Evolutionary conservation across 1,284 basidiomycete genomes (phyloP).

Genomic region (Chiua sp.): DNA sequence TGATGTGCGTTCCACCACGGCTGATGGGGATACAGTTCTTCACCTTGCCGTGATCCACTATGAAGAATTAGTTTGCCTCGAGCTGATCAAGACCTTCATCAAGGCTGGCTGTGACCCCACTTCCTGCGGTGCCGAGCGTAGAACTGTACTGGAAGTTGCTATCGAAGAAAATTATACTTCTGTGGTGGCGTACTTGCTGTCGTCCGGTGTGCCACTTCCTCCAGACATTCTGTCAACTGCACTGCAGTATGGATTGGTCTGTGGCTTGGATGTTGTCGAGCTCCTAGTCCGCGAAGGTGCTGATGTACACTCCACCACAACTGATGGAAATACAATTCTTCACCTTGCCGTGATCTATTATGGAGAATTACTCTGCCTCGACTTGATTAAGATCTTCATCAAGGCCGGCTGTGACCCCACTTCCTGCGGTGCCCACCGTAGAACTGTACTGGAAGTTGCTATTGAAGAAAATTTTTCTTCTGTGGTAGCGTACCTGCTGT

Average conservation of each 20-base stretch:
- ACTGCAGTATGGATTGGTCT: neutral
- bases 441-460: neutral
- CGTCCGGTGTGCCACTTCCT: too few species aligned
- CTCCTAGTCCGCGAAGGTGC: neutral
- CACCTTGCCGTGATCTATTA: neutral
- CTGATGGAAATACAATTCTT: neutral
- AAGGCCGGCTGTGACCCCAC: neutral
- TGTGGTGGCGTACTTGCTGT: neutral
- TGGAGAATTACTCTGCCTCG: neutral
- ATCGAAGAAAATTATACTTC: neutral
- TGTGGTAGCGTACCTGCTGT: neutral
- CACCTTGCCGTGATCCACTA: neutral
- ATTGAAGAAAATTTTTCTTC: neutral
- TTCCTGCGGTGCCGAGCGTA: neutral
- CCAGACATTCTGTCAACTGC: too few species aligned
- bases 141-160: neutral
- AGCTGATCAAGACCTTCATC: neutral
- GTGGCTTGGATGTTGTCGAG: neutral
- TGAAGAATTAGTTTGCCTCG: neutral
- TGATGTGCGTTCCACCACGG: neutral
- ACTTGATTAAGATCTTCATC: neutral
- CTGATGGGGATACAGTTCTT: neutral
- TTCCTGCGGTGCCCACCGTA: neutral
- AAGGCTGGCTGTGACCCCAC: neutral
- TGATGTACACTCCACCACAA: neutral